Evolutionary conservation across 176 grass and related monocot species (phyloP).

Genomic region (Avena sativa): DNA sequence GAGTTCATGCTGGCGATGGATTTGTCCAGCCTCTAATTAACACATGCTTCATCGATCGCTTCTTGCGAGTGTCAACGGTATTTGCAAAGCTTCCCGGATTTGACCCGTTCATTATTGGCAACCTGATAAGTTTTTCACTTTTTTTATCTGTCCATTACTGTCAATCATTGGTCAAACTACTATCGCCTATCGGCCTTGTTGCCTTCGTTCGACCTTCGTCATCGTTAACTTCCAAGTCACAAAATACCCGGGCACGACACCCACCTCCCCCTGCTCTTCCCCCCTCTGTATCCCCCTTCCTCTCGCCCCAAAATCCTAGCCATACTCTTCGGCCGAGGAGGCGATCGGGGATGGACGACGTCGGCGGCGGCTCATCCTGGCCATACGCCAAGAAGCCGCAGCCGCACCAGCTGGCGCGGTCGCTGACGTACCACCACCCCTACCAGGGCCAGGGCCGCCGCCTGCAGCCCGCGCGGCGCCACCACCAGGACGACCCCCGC

Average conservation of each 20-base stretch:
- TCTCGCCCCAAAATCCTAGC: conserved; percentile 6
- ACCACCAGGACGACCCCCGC: conserved; percentile 10
- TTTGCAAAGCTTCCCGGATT: neutral
- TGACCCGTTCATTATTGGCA: neutral
- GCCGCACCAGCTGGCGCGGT: conserved; percentile 44
- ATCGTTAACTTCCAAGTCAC: conserved; percentile 3
- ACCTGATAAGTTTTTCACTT: neutral
- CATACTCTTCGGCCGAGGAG: neutral
- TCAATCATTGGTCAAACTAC: neutral
- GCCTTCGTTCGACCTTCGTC: neutral
- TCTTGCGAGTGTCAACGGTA: neutral
- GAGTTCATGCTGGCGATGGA: neutral
- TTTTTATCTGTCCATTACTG: neutral
- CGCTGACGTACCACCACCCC: conserved; percentile 61
- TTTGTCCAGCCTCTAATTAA: neutral
- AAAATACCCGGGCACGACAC: neutral
- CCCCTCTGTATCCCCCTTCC: neutral
- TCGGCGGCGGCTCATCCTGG: conserved; percentile 5
- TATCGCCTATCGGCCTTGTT: neutral
- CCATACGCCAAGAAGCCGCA: conserved; percentile 50
- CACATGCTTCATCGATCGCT: too few relatives aligned
- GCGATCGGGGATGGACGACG: conserved; percentile 47
- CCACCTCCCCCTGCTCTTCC: neutral
- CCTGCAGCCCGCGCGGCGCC: conserved; percentile 26
- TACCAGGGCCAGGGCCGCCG: conserved; percentile 54